Evolutionary conservation across 768 basidiomycete genomes (phyloP), one percentile per base, ranked within the genome.

Genomic region (Mycena rebaudengoi): DNA sequence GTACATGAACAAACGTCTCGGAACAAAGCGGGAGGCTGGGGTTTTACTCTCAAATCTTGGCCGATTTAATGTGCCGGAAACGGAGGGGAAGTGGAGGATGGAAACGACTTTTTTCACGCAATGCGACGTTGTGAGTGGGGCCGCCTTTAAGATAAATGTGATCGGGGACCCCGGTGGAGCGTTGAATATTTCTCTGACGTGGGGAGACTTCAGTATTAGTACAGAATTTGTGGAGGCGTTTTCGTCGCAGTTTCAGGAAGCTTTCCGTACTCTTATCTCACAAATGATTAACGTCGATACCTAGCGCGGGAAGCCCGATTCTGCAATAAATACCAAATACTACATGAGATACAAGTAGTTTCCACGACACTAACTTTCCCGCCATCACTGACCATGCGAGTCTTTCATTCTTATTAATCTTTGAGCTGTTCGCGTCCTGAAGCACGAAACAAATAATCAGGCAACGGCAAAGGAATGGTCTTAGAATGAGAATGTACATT

Each of bases 31-130:
- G 16, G 43, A 48, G 4, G 26, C 28, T 1, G 56, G 28, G n/a
- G 52, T 59, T 28, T 12, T 6, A 14, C 11, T 64, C 7, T 64
- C 63, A 21, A 64, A 64, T 8, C 3, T 64, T 1, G 63, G 63
- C 4, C 63, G 63, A 1, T 4, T 57, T 1, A 13, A 29, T 5
- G 11, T 20, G 23, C 49, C 62, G 0, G 18, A 16, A 4, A 14
- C 37, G 10, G 48, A 44, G 18, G 62, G 62, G 4, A 43, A 16
- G 49, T 63, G 62, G 62, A 33, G 1, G 2, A 37, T 63, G 2
- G 62, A 55, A 0, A 4, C 2, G 0, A 63, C 49, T 1, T 20
- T 37, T 7, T 63, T 63, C 12, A 41, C 54, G 1, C 62, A 63
- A 18, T 51, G 45, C 40, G 55, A 63, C 29, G 62, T 43, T 2